A percentile compares a stretch with the other conserved stretches of the same genome.
Evolutionary conservation across 176 grass and related monocot species (phyloP).

Genomic region (Poa pratensis): DNA sequence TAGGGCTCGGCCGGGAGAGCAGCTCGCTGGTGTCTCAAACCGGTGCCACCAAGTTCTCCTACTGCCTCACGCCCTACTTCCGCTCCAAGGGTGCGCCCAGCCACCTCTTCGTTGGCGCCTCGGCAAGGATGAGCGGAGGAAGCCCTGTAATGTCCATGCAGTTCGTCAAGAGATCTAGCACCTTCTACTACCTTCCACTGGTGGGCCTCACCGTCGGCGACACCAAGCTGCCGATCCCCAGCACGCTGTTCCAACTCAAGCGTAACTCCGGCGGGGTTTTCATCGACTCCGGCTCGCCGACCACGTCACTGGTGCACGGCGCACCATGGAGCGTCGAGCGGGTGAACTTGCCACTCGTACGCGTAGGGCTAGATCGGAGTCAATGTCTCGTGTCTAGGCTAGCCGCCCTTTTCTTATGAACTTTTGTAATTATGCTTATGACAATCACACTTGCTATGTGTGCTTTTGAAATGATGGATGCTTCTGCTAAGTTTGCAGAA

Average conservation of each 20-base stretch:
- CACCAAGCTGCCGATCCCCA: constrained; percentile 20
- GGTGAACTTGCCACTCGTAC: too few relatives aligned
- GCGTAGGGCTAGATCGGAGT: too few relatives aligned
- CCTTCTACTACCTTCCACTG: constrained; percentile 40
- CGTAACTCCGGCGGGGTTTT: neutral
- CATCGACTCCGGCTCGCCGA: constrained; percentile 34
- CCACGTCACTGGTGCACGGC: neutral
- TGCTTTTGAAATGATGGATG: too few relatives aligned
- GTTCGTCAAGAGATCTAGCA: constrained; percentile 33
- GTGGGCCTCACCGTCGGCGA: constrained; percentile 24
- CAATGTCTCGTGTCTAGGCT: too few relatives aligned
- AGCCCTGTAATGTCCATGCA: neutral
- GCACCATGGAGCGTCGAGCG: too few relatives aligned
- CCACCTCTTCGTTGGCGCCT: constrained; percentile 43
- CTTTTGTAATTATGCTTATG: too few relatives aligned
- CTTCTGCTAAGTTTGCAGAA: too few relatives aligned
- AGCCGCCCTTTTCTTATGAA: too few relatives aligned
- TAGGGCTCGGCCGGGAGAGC: constrained; percentile 35
- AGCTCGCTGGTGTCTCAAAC: constrained; percentile 37
- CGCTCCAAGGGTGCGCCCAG: neutral
- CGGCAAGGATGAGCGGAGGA: neutral
- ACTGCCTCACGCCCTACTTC: constrained; percentile 43
- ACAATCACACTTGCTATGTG: too few relatives aligned
- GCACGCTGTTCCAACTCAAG: constrained; percentile 10
- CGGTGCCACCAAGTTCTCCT: constrained; percentile 32